These are phyloP conservation scores for Puya raimondii DNA, from an alignment of 176 grass and related monocot genomes.

Conservation along the genomic window DNA sequence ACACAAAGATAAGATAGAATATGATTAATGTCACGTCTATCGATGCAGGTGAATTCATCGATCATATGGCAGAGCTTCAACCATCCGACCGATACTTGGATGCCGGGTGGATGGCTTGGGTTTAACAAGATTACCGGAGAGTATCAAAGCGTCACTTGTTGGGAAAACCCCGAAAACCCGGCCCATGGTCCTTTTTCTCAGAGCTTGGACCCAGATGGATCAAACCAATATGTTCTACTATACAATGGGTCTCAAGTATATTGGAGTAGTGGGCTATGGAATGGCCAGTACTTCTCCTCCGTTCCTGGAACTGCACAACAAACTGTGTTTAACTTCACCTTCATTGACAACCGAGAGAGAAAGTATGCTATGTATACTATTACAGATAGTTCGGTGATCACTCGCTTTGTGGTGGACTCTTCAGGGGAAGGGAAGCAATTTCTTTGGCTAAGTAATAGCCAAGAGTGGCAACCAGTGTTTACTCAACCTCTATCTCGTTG, in stretches of 20 bases:
- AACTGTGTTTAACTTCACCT: slow-evolving; percentile 22
- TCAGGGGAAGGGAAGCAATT: slow-evolving; percentile 28
- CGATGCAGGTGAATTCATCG: not conserved
- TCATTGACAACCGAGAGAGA: slow-evolving; percentile 16
- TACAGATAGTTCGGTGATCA: slow-evolving; percentile 21
- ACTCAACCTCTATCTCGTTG: slow-evolving; percentile 32
- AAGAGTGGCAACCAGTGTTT: slow-evolving; percentile 41
- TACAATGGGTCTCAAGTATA: slow-evolving; percentile 39
- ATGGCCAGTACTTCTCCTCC: slow-evolving; percentile 20
- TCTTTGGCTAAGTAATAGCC: slow-evolving; percentile 24
- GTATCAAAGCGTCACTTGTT: slow-evolving; percentile 32
- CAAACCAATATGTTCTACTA: slow-evolving; percentile 23
- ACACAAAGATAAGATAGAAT: too few species aligned
- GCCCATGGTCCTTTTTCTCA: slow-evolving; percentile 26
- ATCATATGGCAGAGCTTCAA: slow-evolving; percentile 56
- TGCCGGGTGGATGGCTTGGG: slow-evolving; percentile 39
- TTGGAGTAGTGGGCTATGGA: slow-evolving; percentile 29
- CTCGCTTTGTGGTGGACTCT: slow-evolving; percentile 31
- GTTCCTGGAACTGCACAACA: slow-evolving; percentile 14
- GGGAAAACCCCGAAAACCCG: slow-evolving; percentile 35
- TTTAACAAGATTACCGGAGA: slow-evolving; percentile 36
- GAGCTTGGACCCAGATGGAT: slow-evolving; percentile 31
- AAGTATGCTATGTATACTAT: slow-evolving; percentile 19
- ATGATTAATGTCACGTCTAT: too few species aligned
- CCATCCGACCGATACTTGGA: slow-evolving; percentile 40